Evolutionary conservation across 2,329 filamentous ascomycete species (phyloP).

Genomic region (Fusarium euwallaceae): DNA sequence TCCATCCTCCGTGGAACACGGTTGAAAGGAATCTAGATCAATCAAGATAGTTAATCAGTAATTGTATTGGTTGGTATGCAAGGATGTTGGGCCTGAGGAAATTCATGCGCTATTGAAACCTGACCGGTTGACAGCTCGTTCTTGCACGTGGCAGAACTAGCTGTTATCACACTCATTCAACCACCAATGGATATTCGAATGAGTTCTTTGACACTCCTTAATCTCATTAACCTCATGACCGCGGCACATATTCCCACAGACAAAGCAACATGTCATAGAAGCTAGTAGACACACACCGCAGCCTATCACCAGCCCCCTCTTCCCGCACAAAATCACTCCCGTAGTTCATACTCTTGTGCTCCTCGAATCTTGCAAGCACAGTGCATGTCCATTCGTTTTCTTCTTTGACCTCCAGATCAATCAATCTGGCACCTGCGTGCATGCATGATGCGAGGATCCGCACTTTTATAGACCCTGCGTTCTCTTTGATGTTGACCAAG

Average conservation of each 20-base stretch:
- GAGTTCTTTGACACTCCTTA: neutral
- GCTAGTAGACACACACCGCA: slow-evolving; percentile 76
- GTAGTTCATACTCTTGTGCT: slow-evolving; percentile 96
- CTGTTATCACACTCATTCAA: neutral
- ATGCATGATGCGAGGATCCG: slow-evolving; percentile 89
- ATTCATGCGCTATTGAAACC: neutral
- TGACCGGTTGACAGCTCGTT: neutral
- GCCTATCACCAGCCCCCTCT: slow-evolving; percentile 36
- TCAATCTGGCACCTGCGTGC: slow-evolving; percentile 85
- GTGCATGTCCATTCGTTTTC: slow-evolving; percentile 69
- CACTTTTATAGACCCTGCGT: slow-evolving; percentile 48
- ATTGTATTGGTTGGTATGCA: neutral
- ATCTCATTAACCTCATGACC: neutral
- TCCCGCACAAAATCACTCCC: slow-evolving; percentile 77
- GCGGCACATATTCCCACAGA: slow-evolving; percentile 66
- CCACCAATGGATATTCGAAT: neutral
- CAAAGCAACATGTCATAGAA: slow-evolving; percentile 82
- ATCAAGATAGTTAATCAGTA: neutral
- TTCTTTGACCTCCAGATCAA: slow-evolving; percentile 58
- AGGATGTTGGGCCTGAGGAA: neutral
- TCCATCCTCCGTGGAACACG: slow-evolving; percentile 1
- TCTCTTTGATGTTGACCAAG: slow-evolving; percentile 58
- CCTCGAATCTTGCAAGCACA: slow-evolving; percentile 79
- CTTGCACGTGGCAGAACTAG: neutral
- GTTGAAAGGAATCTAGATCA: neutral